Conservation (phyloP, 1,139 yeast genomes). For the Magnusiomyces tetraspermus region DNA sequence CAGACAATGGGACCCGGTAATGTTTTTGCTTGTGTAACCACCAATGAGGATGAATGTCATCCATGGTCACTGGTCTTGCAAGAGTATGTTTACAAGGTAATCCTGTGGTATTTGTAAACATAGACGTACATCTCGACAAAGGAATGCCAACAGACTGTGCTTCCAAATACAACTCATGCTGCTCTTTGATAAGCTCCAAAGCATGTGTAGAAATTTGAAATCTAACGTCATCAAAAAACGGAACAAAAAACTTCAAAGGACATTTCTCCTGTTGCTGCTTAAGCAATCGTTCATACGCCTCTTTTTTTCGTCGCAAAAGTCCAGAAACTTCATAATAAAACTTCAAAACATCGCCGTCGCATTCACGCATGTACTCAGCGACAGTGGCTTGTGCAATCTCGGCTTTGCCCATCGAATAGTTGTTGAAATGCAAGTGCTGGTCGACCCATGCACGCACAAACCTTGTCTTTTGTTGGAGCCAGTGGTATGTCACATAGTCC, state of each 20-base stretch:
- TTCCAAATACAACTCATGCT: conserved; percentile 14
- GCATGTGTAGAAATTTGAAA: conserved; percentile 14
- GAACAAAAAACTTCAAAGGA: conserved; percentile 13
- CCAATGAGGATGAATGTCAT: conserved; percentile 15
- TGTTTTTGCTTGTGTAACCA: conserved; percentile 11
- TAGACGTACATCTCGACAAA: conserved; percentile 13
- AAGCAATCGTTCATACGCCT: conserved; percentile 7
- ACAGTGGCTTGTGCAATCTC: conserved; percentile 14
- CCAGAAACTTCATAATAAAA: conserved; percentile 8
- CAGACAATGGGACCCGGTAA: conserved; percentile 7
- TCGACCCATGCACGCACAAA: conserved; percentile 16
- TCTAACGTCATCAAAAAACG: conserved; percentile 15
- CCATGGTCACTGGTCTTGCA: conserved; percentile 14
- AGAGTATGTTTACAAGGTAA: conserved; percentile 15
- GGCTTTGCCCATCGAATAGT: conserved; percentile 14
- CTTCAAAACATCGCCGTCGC: conserved; percentile 12
- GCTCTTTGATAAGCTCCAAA: conserved; percentile 14
- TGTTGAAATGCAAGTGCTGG: conserved; percentile 14
- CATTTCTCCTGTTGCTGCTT: conserved; percentile 10
- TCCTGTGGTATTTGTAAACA: conserved; percentile 15
- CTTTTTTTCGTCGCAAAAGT: conserved; percentile 7
- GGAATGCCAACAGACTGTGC: conserved; percentile 9
- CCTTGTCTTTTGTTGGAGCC: conserved; percentile 14
- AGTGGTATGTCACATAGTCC: conserved; percentile 11
- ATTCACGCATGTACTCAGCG: conserved; percentile 6